Conservation (phyloP, 2,329 filamentous ascomycete genomes). For the Exophiala sideris region DNA sequence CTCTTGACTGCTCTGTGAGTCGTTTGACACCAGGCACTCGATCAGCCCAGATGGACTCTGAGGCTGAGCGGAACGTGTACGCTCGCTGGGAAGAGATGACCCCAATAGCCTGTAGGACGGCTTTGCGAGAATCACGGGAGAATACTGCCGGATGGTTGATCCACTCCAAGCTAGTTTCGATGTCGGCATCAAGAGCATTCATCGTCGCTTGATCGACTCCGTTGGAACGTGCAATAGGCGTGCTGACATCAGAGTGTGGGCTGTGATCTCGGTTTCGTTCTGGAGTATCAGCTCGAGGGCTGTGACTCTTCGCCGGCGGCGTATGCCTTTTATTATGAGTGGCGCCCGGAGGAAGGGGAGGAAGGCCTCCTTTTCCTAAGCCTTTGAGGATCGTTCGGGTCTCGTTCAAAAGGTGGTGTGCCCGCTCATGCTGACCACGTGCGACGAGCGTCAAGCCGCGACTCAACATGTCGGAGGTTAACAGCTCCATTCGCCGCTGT, state of each 20-base stretch:
- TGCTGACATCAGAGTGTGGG: constrained; percentile 43
- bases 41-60: constrained; percentile 84
- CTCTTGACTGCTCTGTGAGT: constrained; percentile 76
- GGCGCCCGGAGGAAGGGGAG: constrained; percentile 71
- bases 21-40: constrained; percentile 77
- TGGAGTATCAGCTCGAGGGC: constrained; percentile 36
- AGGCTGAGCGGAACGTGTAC: constrained; percentile 86
- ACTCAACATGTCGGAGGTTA: constrained; percentile 97
- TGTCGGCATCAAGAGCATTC: constrained; percentile 80
- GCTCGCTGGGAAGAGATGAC: constrained; percentile 93
- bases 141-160: constrained; percentile 97
- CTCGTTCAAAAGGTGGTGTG: constrained; percentile 86
- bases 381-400: constrained; percentile 94
- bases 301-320: constrained; percentile 36
- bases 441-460: constrained; percentile 86
- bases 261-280: constrained; percentile 36
- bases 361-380: constrained; percentile 88
- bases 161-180: constrained; percentile 91
- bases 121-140: constrained; percentile 87
- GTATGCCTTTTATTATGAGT: constrained; percentile 39
- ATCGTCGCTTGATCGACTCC: constrained; percentile 85
- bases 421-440: constrained; percentile 87
- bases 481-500: constrained; percentile 92
- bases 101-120: constrained; percentile 91
- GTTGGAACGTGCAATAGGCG: constrained; percentile 33